Evolutionary conservation across 306 rosid genomes (phyloP), one percentile per base, ranked within the genome.

Genomic region (Glycyrrhiza uralensis): DNA sequence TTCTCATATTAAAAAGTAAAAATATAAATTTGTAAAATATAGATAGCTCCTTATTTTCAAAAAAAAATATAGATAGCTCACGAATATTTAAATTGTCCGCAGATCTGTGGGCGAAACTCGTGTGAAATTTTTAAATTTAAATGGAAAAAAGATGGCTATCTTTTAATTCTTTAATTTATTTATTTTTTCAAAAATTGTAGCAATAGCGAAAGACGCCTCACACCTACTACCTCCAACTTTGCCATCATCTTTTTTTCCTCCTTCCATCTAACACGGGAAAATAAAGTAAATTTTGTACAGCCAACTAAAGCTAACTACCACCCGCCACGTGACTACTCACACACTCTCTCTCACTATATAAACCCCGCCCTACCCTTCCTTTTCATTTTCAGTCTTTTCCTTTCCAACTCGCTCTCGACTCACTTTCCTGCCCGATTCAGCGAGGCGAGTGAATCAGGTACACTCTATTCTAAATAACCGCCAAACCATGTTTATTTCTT

Each of bases 301-400:
- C 82, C 18, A 71, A 33, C 52, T 33, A 24, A 2, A 35, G 84
- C 92, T 79, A 87, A 80, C 92, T 52, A 76, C 86, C 90, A 9
- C 13, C 12, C n/a, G 78, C 80, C 95, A 91, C 94, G 90, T 86
- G 92, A 74, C 61, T 46, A 11, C 19, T 2, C 29, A 4, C 73
- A n/a, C 84, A 19, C 71, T 15, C 42, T 20, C 24, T 8, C 3
- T 49, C 62, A 5, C 82, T 80, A 71, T 79, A 75, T 85, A 87
- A 61, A 71, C 58, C 33, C 47, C 29, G 3, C 69, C 5, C 66
- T 14, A 1, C 58, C 30, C 1, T 3, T 1, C 29, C 29, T 24
- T 26, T 12, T 24, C 28, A 8, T 44, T 78, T 74, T 28, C 80
- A 72, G 20, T 70, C 32, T 77, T 41, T 36, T n/a, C 59, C 59